Percentiles rank a stretch among this genome's conserved stretches.
These are phyloP conservation scores for Didymella sp. DNA, from an alignment of 2,329 filamentous ascomycete genomes.

Conservation along the genomic window DNA sequence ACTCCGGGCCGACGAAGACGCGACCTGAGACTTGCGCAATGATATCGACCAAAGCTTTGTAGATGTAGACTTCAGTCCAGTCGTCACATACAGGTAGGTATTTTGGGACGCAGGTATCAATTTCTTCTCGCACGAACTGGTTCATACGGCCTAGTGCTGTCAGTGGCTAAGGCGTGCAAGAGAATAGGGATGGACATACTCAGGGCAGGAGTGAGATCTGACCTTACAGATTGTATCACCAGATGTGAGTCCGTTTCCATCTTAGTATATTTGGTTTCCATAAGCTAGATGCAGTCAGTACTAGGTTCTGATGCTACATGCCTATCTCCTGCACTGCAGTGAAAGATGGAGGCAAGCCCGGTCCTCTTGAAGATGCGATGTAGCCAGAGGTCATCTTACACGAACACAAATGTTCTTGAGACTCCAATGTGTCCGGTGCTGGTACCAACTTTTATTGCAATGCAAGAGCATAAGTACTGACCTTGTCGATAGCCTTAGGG, in stretches of 20 bases:
- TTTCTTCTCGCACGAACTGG: conserved; percentile 37
- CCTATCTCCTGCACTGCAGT: no score
- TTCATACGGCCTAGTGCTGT: conserved; percentile 39
- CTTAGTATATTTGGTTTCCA: conserved; percentile 45
- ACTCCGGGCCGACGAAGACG: conserved; percentile 44
- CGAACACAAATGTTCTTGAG: not conserved
- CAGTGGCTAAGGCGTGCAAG: conserved; percentile 8
- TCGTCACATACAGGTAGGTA: conserved; percentile 40
- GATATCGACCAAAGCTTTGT: conserved; percentile 38
- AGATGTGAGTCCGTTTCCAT: conserved; percentile 28
- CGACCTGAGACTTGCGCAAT: conserved; percentile 45
- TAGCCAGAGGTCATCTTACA: not conserved
- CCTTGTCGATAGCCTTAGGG: conserved; percentile 33
- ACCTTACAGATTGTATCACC: conserved; percentile 35
- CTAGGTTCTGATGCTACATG: no score
- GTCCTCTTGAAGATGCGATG: not conserved
- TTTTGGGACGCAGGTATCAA: conserved; percentile 37
- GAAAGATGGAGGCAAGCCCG: not conserved
- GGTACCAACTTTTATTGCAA: not conserved
- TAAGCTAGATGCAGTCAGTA: conserved; percentile 20
- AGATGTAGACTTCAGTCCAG: conserved; percentile 43
- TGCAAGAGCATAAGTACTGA: conserved; percentile 20
- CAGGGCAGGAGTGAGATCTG: conserved; percentile 47
- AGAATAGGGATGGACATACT: conserved; percentile 24
- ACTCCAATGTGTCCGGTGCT: no score